These are phyloP conservation scores for Dipteronia sinensis DNA, from an alignment of 345 rosid genomes.

Conservation along the genomic window DNA sequence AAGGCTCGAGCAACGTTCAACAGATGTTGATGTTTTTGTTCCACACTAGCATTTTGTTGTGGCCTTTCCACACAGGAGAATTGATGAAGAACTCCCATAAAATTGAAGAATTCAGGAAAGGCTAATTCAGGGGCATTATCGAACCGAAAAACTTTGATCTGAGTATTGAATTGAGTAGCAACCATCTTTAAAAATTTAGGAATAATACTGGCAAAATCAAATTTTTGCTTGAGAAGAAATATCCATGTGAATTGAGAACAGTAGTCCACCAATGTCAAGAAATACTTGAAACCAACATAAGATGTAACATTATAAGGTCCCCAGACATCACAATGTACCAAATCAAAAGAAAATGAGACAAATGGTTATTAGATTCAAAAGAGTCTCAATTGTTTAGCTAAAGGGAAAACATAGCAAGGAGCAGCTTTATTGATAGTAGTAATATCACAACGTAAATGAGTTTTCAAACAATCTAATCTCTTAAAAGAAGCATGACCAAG, in stretches of 20 bases:
- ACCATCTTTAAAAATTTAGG: background rate
- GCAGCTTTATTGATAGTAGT: no score
- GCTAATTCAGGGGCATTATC: background rate
- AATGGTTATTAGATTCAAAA: background rate
- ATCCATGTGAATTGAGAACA: no score
- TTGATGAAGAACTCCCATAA: background rate
- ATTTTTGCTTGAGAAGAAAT: no score
- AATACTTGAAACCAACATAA: no score
- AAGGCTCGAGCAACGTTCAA: no score
- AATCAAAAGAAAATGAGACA: background rate
- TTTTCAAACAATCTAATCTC: background rate
- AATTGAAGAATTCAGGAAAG: background rate
- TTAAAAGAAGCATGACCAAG: background rate
- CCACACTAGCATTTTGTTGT: no score
- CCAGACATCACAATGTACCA: background rate
- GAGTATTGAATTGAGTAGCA: background rate
- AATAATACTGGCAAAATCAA: no score
- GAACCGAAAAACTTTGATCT: background rate
- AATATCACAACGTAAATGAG: no score
- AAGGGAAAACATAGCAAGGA: background rate
- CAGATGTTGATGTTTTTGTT: no score
- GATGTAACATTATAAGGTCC: no score
- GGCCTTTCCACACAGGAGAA: background rate
- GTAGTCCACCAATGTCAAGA: no score
- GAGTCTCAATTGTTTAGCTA: background rate